Evolutionary conservation across 495 filamentous ascomycete species (phyloP), one percentile per base, ranked within the genome.

Genomic region (Penicillium salamii): DNA sequence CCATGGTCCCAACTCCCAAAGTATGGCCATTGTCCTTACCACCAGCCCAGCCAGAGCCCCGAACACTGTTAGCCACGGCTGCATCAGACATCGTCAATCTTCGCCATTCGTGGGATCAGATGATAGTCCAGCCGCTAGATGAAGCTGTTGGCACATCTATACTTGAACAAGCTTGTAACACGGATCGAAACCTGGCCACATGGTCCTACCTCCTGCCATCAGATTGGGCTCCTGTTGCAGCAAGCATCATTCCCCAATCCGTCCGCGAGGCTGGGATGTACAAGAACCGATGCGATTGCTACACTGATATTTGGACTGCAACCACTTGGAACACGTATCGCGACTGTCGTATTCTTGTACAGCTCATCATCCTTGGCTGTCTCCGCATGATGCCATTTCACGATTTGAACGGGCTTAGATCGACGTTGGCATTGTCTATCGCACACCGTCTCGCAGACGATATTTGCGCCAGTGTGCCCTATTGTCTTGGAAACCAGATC

Each of bases 251-350:
- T 26, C 63, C 63, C 1, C 50, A 64, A 46, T 66, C 65, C 7
- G 58, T 70, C 23, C 67, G 58, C 7, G 46, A 63, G 3, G 61
- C 65, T 1, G 66, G 66, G 2, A 42, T 69, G 14, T 85, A 80
- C 54, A 69, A 72, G 8, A 71, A 74, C 42, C 70, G 70, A 24
- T 83, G 80, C 52, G 83, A 87, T 59, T 62, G 75, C 46, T 88
- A 87, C 58, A 48, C 62, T 2, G 75, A 83, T 52, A 68, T 82
- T 41, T 86, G 80, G 78, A 74, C 80, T 8, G 77, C 78, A 0
- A 66, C 75, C 12, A 77, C 80, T 14, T 86, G 83, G 82, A 88
- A 85, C 46, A 74, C 75, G 32, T 85, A 81, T 61, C 79, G 85
- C 23, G 79, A 78, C 56, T 77, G 77, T 1, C 73, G 78, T 11